phyloP scores from a whole-genome alignment of 495 filamentous ascomycete genomes.

The Tuber brumale region DNA sequence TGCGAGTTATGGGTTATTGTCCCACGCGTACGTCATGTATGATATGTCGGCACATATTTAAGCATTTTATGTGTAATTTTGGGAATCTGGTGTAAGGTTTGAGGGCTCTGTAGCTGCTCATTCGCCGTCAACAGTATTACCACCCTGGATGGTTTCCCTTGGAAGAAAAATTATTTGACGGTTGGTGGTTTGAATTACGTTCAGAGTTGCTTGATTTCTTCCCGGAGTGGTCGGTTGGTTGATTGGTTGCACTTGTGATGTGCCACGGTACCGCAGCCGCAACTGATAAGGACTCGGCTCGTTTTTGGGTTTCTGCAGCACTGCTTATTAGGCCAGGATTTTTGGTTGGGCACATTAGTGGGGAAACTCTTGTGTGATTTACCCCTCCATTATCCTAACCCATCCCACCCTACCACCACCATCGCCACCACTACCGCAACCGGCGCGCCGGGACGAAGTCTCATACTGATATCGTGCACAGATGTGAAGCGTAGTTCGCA shows the following conservation, averaged over 20 bases:
- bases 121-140: not conserved
- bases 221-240: not conserved
- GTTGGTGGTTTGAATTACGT: constrained; percentile 3
- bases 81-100: not conserved
- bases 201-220: not conserved
- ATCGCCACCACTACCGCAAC: not conserved
- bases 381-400: constrained; percentile 30
- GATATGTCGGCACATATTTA: not conserved
- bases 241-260: not conserved
- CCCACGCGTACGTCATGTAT: not conserved
- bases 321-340: constrained; percentile 11
- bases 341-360: not conserved
- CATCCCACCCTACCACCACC: constrained; percentile 3
- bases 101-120: not conserved
- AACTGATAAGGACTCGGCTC: constrained; percentile 27
- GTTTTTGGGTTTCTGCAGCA: constrained; percentile 17
- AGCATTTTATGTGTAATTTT: constrained; percentile 5
- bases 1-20: not conserved
- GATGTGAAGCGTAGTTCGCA: not conserved
- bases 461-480: not conserved
- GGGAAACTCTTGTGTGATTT: constrained; percentile 14
- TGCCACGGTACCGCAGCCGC: not conserved
- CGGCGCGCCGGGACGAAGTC: not conserved
- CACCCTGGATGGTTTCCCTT: not conserved
- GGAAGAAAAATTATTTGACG: not conserved